A percentile compares a stretch with the other conserved stretches of the same genome.
Evolutionary conservation across 2,329 filamentous ascomycete genomes (phyloP).

Genomic region (Calonectria hongkongensis): DNA sequence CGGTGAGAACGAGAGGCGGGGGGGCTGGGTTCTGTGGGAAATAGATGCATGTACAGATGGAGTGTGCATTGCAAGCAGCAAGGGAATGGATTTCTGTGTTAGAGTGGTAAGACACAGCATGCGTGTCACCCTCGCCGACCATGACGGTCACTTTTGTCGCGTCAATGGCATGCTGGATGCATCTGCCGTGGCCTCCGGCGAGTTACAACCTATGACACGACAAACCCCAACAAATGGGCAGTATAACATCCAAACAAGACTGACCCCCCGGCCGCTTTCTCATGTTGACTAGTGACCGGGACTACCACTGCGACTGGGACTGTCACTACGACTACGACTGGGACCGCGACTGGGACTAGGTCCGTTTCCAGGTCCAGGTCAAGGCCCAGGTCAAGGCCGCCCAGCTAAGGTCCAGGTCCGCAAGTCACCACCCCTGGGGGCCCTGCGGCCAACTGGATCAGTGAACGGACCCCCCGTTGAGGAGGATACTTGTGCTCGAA

Average conservation of each 20-base stretch:
- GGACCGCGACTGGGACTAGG: not conserved
- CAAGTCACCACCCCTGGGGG: slow-evolving; percentile 10
- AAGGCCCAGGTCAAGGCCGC: not conserved
- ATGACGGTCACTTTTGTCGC: not conserved
- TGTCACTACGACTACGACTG: not conserved
- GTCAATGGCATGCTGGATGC: slow-evolving; percentile 15
- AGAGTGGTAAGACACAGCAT: slow-evolving; percentile 21
- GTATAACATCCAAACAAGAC: not conserved
- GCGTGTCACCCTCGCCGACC: slow-evolving; percentile 14
- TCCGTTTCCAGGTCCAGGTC: not conserved
- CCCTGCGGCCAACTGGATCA: slow-evolving; percentile 23
- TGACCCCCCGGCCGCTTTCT: not conserved
- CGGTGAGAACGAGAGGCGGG: not conserved
- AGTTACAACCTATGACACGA: not conserved
- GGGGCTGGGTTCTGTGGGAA: not conserved
- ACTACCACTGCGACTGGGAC: not conserved
- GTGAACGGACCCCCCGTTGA: not conserved
- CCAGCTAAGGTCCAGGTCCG: not conserved
- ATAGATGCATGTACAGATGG: not conserved
- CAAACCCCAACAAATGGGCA: not conserved
- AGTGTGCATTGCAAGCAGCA: slow-evolving; percentile 10
- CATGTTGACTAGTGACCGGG: slow-evolving; percentile 6
- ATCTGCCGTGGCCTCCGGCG: not conserved
- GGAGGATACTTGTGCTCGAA: not conserved
- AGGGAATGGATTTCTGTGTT: slow-evolving; percentile 16